Conservation (phyloP, 1,284 basidiomycete genomes). For the Puccinia coronata region DNA sequence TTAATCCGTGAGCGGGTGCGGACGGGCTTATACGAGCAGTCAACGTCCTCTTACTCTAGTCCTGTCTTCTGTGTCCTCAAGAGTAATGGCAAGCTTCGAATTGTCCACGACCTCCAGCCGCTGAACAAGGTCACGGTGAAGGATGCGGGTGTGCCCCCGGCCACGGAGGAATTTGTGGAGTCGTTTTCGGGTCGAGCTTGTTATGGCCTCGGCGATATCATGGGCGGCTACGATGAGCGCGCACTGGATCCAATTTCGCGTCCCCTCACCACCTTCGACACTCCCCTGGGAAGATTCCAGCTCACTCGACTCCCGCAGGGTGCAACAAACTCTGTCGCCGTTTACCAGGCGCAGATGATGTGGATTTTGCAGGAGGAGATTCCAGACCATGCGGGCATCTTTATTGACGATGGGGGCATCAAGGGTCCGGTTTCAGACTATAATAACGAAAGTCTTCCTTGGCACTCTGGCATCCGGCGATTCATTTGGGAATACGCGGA, state of each 20-base stretch:
- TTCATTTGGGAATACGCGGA: constrained; percentile 20
- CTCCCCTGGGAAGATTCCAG: too few relatives aligned
- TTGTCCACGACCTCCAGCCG: constrained; percentile 4
- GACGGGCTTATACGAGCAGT: not conserved
- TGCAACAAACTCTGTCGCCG: not conserved
- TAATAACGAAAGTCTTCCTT: not conserved
- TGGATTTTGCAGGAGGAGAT: constrained; percentile 3
- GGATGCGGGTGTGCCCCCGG: not conserved
- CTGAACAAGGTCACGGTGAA: constrained; percentile 28
- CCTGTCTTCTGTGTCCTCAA: not conserved
- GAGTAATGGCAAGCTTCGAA: not conserved
- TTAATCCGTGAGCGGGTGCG: not conserved
- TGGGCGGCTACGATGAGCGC: too few relatives aligned
- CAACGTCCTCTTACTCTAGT: not conserved
- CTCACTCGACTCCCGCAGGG: not conserved
- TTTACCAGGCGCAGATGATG: constrained; percentile 15
- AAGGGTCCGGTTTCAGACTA: constrained; percentile 2
- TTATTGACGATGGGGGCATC: constrained; percentile 22
- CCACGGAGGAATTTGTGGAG: not conserved
- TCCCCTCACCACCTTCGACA: too few relatives aligned
- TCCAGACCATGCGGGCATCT: constrained; percentile 1
- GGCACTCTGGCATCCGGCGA: not conserved
- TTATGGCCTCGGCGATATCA: not conserved
- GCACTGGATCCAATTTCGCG: too few relatives aligned
- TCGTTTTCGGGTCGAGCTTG: not conserved